A percentile compares a stretch with the other conserved stretches of the same genome.
phyloP scores from a whole-genome alignment of 2,329 filamentous ascomycete species.

The Dactylella cylindrospora region DNA sequence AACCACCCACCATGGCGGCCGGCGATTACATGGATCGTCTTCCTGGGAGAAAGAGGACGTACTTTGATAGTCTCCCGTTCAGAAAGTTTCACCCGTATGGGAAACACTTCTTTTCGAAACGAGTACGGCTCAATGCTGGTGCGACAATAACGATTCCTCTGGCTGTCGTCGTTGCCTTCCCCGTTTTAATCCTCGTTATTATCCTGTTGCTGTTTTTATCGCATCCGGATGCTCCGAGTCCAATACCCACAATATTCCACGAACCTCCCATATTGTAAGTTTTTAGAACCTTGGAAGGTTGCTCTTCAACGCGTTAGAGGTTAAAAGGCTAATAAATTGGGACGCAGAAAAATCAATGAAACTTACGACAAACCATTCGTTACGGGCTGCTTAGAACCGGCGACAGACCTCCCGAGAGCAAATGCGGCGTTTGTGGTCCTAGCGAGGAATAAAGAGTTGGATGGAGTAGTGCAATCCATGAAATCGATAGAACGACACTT shows the following conservation, averaged over 20 bases:
- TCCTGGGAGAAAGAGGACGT: conserved; percentile 51
- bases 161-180: conserved; percentile 89
- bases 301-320: not conserved
- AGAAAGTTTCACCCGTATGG: conserved; percentile 37
- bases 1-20: conserved; percentile 32
- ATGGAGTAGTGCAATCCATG: conserved; percentile 92
- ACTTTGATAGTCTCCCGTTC: conserved; percentile 54
- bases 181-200: conserved; percentile 83
- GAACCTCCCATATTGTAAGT: conserved; percentile 36
- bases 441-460: conserved; percentile 91
- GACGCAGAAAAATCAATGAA: conserved; percentile 83
- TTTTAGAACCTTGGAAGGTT: conserved; percentile 40
- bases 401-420: conserved; percentile 76
- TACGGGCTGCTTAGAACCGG: conserved; percentile 75
- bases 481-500: conserved; percentile 98
- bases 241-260: conserved; percentile 53
- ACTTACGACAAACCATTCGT: conserved; percentile 96
- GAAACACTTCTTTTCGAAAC: conserved; percentile 70
- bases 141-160: conserved; percentile 90
- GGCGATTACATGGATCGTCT: conserved; percentile 4
- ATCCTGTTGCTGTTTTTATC: conserved; percentile 86
- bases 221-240: conserved; percentile 78
- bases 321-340: conserved; percentile 1
- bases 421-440: conserved; percentile 96
- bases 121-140: conserved; percentile 85